phyloP scores from a whole-genome alignment of 2,329 filamentous ascomycete species.

The Penicillium polonicum region DNA sequence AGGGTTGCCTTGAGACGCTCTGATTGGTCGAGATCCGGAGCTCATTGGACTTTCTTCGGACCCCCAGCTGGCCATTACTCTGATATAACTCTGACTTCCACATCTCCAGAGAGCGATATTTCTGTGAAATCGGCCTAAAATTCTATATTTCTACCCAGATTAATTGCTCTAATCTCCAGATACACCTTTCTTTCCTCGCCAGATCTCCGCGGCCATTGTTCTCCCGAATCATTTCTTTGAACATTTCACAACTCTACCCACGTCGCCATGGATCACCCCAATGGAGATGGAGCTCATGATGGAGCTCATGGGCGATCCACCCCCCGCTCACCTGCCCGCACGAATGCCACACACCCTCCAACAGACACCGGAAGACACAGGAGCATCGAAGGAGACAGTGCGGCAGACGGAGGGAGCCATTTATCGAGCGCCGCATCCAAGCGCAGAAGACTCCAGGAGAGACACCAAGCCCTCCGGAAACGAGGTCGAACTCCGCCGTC shows the following conservation, averaged over 20 bases:
- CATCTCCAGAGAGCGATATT: neutral
- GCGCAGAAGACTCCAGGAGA: constrained; percentile 42
- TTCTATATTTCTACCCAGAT: neutral
- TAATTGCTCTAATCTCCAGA: neutral
- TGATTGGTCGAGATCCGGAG: constrained; percentile 11
- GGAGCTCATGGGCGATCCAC: neutral
- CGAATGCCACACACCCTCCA: neutral
- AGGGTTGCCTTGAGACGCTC: neutral
- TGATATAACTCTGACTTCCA: constrained; percentile 3
- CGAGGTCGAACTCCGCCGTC: constrained; percentile 40
- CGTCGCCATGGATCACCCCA: constrained; percentile 3
- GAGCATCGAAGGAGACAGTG: constrained; percentile 23
- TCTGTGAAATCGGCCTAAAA: neutral
- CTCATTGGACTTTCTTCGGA: constrained; percentile 4
- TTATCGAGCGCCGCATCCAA: constrained; percentile 34
- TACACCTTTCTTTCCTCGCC: neutral
- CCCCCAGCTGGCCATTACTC: neutral
- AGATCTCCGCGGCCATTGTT: neutral
- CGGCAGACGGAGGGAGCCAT: constrained; percentile 24
- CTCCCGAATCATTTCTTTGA: neutral
- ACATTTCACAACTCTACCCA: neutral
- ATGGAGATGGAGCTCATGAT: neutral
- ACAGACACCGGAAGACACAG: constrained; percentile 9
- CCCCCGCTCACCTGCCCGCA: neutral
- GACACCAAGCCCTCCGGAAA: constrained; percentile 37